Evolutionary conservation across 768 basidiomycete species (phyloP).

Genomic region (Tricholoma terreum): DNA sequence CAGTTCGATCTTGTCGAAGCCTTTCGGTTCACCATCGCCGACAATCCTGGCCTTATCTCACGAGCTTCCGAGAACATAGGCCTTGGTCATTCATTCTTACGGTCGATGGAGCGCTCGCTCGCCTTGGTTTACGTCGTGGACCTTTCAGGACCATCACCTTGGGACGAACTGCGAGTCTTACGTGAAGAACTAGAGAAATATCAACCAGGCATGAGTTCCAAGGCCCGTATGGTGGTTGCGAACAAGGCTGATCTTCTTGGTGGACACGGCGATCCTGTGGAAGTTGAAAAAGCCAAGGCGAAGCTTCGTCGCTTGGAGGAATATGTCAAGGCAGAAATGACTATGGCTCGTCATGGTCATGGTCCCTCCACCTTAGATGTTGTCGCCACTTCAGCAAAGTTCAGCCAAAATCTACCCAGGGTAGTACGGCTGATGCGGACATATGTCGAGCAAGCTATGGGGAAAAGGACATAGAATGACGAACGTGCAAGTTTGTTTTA

Average conservation of each 20-base stretch:
- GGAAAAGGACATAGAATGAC: slow-evolving; percentile 3
- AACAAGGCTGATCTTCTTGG: slow-evolving; percentile 93
- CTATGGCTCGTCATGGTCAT: slow-evolving; percentile 13
- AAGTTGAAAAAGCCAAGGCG: slow-evolving; percentile 49
- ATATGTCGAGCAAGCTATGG: slow-evolving; percentile 52
- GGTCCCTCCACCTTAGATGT: slow-evolving; percentile 52
- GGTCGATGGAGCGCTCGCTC: slow-evolving; percentile 88
- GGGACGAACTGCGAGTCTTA: slow-evolving; percentile 71
- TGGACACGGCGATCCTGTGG: slow-evolving; percentile 41
- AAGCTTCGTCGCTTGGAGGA: slow-evolving; percentile 58
- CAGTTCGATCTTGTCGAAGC: slow-evolving; percentile 63
- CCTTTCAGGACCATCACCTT: slow-evolving; percentile 68
- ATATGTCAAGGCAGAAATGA: slow-evolving; percentile 51
- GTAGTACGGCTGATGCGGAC: slow-evolving; percentile 65
- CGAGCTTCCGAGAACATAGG: slow-evolving; percentile 87
- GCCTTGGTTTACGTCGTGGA: slow-evolving; percentile 94
- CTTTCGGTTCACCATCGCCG: slow-evolving; percentile 92
- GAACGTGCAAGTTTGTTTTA: background rate
- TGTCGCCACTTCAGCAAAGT: slow-evolving; percentile 84
- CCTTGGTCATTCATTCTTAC: slow-evolving; percentile 89
- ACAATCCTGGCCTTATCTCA: slow-evolving; percentile 92
- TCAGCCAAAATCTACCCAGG: slow-evolving; percentile 71
- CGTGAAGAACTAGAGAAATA: slow-evolving; percentile 83
- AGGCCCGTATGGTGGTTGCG: slow-evolving; percentile 80
- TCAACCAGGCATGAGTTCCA: slow-evolving; percentile 71